phyloP scores from a whole-genome alignment of 2,329 filamentous ascomycete species.

The Aspergillus udagawae region DNA sequence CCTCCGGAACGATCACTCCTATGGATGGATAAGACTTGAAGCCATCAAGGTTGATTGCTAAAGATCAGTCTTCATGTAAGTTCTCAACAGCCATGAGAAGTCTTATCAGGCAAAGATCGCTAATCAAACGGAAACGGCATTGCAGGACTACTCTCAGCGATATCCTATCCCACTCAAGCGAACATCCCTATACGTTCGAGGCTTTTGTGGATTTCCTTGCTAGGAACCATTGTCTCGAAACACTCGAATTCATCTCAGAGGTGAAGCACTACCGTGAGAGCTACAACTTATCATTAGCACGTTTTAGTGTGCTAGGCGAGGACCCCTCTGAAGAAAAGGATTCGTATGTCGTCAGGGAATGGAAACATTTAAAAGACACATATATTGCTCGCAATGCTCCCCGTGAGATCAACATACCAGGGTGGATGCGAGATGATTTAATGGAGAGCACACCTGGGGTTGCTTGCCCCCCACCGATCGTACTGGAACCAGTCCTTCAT shows the following conservation, averaged over 20 bases:
- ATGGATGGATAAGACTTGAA: not conserved
- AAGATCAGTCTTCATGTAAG: not conserved
- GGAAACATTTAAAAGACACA: not conserved
- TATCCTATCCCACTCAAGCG: not conserved
- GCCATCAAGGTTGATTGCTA: not conserved
- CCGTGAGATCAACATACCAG: not conserved
- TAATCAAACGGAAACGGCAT: not conserved
- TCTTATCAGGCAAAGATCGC: not conserved
- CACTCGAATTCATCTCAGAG: not conserved
- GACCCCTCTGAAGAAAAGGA: not conserved
- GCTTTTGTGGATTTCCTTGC: not conserved
- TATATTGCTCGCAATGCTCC: not conserved
- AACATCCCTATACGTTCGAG: not conserved
- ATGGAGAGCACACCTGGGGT: not conserved
- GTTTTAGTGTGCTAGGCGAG: not conserved
- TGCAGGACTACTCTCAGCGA: not conserved
- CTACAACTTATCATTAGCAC: not conserved
- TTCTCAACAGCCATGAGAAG: not conserved
- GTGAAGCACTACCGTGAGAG: not conserved
- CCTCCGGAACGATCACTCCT: not conserved
- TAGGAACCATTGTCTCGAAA: not conserved
- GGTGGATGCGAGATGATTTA: not conserved
- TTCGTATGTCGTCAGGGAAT: not conserved
- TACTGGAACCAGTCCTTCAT: not conserved
- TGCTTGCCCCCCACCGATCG: not conserved